Percentiles rank a stretch among this genome's conserved stretches.
Evolutionary conservation across 2,329 filamentous ascomycete species (phyloP).

Genomic region (Coniella lustricola): DNA sequence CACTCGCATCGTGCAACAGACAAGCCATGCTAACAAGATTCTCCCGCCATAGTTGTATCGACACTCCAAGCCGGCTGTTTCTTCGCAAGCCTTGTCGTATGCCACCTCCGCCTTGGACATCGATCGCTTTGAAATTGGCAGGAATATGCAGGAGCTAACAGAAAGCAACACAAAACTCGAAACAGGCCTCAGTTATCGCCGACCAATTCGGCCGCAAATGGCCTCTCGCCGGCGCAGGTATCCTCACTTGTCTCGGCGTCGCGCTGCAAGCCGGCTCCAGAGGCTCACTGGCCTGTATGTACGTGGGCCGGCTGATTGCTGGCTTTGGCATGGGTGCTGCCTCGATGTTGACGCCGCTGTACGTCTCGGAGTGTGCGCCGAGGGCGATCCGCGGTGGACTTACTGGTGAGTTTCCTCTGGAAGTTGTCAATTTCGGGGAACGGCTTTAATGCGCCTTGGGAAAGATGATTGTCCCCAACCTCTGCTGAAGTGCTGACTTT

Average conservation of each 20-base stretch:
- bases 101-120: not conserved
- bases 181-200: constrained; percentile 38
- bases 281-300: constrained; percentile 56
- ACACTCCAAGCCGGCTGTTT: constrained; percentile 64
- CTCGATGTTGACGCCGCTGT: constrained; percentile 37
- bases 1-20: not conserved
- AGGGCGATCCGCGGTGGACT: constrained; percentile 44
- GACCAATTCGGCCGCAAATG: constrained; percentile 49
- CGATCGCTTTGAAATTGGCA: too few species aligned
- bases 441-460: too few species aligned
- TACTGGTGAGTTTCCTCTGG: constrained; percentile 28
- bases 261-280: constrained; percentile 57
- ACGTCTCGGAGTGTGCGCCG: constrained; percentile 43
- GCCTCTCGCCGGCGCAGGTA: constrained; percentile 48
- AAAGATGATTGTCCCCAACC: too few species aligned
- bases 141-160: constrained; percentile 19
- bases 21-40: not conserved
- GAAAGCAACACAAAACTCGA: too few species aligned
- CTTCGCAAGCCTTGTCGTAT: constrained; percentile 48
- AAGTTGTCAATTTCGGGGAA: not conserved
- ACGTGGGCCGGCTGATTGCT: constrained; percentile 52
- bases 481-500: too few species aligned
- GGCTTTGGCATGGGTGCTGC: constrained; percentile 45
- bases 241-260: constrained; percentile 53
- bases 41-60: constrained; percentile 43